These are phyloP conservation scores for Aspergillus costaricaensis DNA, from an alignment of 2,329 filamentous ascomycete species.

Conservation along the genomic window DNA sequence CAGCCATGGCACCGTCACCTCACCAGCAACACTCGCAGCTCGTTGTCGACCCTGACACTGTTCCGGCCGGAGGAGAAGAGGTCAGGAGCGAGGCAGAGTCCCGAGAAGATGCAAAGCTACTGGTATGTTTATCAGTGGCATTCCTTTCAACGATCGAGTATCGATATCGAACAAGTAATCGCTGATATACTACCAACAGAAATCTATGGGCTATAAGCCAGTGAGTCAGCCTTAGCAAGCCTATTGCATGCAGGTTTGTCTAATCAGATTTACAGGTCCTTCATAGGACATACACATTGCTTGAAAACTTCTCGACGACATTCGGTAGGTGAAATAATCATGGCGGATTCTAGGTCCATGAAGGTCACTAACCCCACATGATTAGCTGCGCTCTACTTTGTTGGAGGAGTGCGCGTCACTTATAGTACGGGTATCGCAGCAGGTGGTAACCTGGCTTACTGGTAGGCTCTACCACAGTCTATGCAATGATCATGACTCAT, in stretches of 20 bases:
- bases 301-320: constrained; percentile 62
- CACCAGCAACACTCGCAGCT: constrained; percentile 25
- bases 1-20: constrained; percentile 17
- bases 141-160: background rate
- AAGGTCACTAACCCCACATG: constrained; percentile 9
- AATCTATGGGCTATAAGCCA: constrained; percentile 58
- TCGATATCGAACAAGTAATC: background rate
- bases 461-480: constrained; percentile 39
- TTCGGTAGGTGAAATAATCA: constrained; percentile 49
- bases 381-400: constrained; percentile 61
- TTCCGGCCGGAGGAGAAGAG: constrained; percentile 27
- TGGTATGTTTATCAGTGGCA: constrained; percentile 30
- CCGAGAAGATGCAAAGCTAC: constrained; percentile 39
- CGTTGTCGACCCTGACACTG: constrained; percentile 26
- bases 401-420: constrained; percentile 61
- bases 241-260: constrained; percentile 13
- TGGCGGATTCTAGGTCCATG: constrained; percentile 39
- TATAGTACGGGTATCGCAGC: constrained; percentile 65
- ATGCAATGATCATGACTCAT: background rate
- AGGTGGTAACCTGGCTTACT: constrained; percentile 63
- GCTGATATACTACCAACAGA: constrained; percentile 36
- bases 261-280: constrained; percentile 48
- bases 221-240: constrained; percentile 36
- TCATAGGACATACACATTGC: constrained; percentile 58
- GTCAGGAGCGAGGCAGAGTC: constrained; percentile 28